Base-by-base conservation (phyloP, 2,329 filamentous ascomycete species). In the Sporothrix protearum region DNA sequence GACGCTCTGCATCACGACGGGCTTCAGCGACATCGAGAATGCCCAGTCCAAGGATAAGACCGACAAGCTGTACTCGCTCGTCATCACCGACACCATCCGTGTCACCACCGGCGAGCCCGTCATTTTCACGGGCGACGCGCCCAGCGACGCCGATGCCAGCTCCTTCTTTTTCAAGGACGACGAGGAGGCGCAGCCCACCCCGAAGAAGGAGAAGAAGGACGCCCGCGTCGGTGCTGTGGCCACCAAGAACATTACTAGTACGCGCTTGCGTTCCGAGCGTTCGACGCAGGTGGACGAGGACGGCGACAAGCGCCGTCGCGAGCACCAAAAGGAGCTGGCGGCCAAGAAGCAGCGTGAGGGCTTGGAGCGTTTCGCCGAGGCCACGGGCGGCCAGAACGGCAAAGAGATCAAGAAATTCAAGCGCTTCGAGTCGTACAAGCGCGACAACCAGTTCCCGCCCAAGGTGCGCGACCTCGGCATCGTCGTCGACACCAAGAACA, bases 101-200 rank as follows among this genome's bases (percentile, higher is more conserved):
- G 93, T 97, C 67, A 92, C 91, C 12, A 85, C 88, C 6, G 83
- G 83, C n/a, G 93, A 97, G 68, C 88, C 91, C 0, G 91, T 94
- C 42, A 89, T 97, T 36, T 98, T 99, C 82, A 99, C 96, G 22
- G 94, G 93, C 72, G 94, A 97, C 78, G 94, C 95, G 0, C 90
- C 94, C 1, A 92, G 92, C 36, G 95, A 97, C 78, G 88, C 97
- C 72, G 96, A 98, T 77, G 94, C 94, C 3, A 95, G 95, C 51
- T 97, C 95, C 0, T 99, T 99, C 85, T 98, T 97, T 83, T 99
- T 99, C 85, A 97, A 97, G 79, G 95, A 98, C 76, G 94, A 97
- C 73, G 93, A 97, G 78, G 92, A 96, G 76, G 89, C 93, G 74
- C 90, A 93, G 80, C 92, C 92, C 42, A 87, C 92, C 10, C 92